These are phyloP conservation scores for Vitis rotundifolia DNA, from an alignment of 164 flowering plant species.

Conservation along the genomic window DNA sequence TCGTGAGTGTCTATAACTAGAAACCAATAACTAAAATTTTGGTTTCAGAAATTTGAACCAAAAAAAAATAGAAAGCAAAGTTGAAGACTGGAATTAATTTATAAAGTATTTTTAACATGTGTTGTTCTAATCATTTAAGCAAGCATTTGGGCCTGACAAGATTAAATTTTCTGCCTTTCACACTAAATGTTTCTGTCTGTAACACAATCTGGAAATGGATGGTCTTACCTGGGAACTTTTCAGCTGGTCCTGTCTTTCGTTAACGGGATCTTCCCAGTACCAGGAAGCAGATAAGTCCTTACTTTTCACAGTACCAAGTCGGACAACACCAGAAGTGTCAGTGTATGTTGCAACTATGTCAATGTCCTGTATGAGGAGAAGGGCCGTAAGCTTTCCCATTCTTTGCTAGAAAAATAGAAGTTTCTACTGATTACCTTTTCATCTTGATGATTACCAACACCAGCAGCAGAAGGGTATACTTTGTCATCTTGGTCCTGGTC, in stretches of 20 bases:
- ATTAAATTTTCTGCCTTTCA: too few relatives aligned
- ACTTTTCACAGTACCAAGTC: slow-evolving; percentile 48
- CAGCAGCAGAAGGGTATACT: slow-evolving; percentile 11
- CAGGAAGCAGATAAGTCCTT: slow-evolving; percentile 63
- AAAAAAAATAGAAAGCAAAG: background rate
- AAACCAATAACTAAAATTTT: too few relatives aligned
- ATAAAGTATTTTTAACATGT: background rate
- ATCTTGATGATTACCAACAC: slow-evolving; percentile 14
- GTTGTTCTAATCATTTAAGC: background rate
- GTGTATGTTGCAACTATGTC: slow-evolving; percentile 69
- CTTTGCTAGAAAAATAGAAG: background rate
- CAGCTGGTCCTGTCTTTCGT: slow-evolving; percentile 30
- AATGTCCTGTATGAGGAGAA: slow-evolving; percentile 51
- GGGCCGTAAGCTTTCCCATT: slow-evolving; percentile 8
- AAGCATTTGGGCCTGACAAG: background rate
- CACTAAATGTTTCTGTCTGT: too few relatives aligned
- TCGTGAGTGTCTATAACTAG: too few relatives aligned
- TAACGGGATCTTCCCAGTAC: slow-evolving; percentile 62
- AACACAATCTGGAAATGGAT: too few relatives aligned
- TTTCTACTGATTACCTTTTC: slow-evolving; percentile 34
- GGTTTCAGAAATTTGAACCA: background rate
- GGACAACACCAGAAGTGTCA: slow-evolving; percentile 66
- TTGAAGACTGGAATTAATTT: background rate
- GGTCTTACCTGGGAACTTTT: slow-evolving; percentile 43
- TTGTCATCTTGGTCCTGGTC: slow-evolving; percentile 31